Evolutionary conservation across 163 green algal genomes (phyloP).

Genomic region (Chlamydomonas reinhardtii): DNA sequence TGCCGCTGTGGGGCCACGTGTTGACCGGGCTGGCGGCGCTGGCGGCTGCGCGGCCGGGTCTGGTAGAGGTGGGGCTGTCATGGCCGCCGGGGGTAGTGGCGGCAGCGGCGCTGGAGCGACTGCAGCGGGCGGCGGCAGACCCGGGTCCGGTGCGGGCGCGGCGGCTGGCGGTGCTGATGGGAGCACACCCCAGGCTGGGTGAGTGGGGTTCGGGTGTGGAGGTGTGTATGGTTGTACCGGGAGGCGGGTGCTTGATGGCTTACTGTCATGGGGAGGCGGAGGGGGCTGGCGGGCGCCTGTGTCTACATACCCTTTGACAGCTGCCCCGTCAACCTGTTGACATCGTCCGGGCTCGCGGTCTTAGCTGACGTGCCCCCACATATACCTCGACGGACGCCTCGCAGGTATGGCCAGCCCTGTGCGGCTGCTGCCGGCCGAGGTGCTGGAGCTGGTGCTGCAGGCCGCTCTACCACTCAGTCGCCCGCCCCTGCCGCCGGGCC

Average conservation of each 20-base stretch:
- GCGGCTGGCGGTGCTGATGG: conserved; percentile 41
- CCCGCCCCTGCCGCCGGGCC: neutral
- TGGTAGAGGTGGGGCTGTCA: conserved; percentile 1
- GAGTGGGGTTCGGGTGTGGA: neutral
- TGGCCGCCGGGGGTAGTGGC: conserved; percentile 4
- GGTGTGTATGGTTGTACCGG: neutral
- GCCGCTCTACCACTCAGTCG: neutral
- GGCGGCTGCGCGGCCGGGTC: neutral
- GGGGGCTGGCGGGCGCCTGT: neutral
- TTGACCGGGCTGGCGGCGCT: conserved; percentile 3
- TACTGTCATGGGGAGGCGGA: neutral
- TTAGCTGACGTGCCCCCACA: too few species aligned
- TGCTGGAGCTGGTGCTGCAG: conserved; percentile 31
- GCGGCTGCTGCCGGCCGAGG: conserved; percentile 14
- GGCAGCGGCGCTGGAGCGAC: neutral
- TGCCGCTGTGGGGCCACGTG: conserved; percentile 30
- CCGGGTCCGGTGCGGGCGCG: neutral
- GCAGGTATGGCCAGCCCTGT: conserved; percentile 16
- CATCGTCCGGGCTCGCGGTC: too few species aligned
- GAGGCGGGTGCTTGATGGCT: neutral
- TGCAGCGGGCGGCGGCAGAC: conserved; percentile 29
- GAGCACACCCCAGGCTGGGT: conserved; percentile 7
- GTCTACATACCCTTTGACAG: neutral
- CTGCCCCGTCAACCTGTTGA: neutral
- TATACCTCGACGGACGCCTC: neutral